These are phyloP conservation scores for Colletotrichum limetticola DNA, from an alignment of 2,329 filamentous ascomycete genomes.

Conservation along the genomic window DNA sequence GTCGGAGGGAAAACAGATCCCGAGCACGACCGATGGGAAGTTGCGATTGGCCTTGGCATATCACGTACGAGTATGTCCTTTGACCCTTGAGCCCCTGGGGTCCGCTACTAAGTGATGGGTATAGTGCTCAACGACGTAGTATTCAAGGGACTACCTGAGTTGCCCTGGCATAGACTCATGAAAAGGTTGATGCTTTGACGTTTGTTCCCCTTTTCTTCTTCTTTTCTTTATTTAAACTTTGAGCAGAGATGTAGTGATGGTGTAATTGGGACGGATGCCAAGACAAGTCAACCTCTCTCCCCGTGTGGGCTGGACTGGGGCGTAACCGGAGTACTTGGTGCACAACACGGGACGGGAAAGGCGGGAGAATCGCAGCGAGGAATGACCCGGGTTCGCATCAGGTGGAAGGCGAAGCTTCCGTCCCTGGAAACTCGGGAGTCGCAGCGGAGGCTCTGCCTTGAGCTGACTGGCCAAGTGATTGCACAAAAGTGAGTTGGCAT, in stretches of 20 bases:
- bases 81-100: too few relatives aligned
- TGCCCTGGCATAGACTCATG: too few relatives aligned
- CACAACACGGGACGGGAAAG: conserved; percentile 17
- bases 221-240: neutral
- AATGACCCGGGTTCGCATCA: neutral
- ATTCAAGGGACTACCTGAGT: too few relatives aligned
- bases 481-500: conserved; percentile 14
- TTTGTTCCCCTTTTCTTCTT: too few relatives aligned
- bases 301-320: neutral
- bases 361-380: conserved; percentile 21
- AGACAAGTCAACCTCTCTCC: neutral
- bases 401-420: conserved; percentile 21
- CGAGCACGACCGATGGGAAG: neutral
- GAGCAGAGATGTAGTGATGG: neutral
- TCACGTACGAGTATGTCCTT: too few relatives aligned
- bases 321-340: conserved; percentile 4
- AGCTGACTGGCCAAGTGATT: neutral
- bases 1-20: neutral
- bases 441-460: conserved; percentile 5
- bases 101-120: too few relatives aligned
- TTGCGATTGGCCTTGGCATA: neutral
- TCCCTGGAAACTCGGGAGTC: conserved; percentile 3
- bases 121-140: too few relatives aligned
- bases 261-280: conserved; percentile 4
- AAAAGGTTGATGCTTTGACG: too few relatives aligned